Conservation (phyloP, 495 filamentous ascomycete species). For the Rhizodiscina lignyota region DNA sequence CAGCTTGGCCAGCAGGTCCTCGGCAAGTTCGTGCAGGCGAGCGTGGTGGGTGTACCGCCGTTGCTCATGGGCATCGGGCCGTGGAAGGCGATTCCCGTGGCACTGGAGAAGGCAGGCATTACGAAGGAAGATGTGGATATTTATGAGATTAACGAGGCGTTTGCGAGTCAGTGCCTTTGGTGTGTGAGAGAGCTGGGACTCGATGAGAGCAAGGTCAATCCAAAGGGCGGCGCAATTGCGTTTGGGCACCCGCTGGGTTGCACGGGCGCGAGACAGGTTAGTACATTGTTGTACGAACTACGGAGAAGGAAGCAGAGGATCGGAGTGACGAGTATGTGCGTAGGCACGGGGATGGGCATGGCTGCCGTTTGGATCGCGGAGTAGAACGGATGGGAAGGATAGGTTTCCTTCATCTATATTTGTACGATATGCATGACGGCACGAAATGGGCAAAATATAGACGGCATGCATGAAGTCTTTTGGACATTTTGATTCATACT, state of each 20-base stretch:
- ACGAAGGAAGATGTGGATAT: conserved; percentile 87
- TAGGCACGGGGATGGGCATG: conserved; percentile 96
- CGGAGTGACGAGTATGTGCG: conserved; percentile 90
- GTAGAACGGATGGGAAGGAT: too few relatives aligned
- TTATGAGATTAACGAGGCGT: conserved; percentile 99
- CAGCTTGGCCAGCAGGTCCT: conserved; percentile 73
- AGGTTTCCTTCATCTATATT: too few relatives aligned
- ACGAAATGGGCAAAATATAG: too few relatives aligned
- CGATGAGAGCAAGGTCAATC: conserved; percentile 73
- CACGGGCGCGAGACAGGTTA: conserved; percentile 86
- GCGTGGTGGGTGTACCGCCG: conserved; percentile 77
- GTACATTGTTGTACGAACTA: conserved; percentile 78
- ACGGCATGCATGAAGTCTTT: too few relatives aligned
- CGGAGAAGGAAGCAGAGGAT: conserved; percentile 64
- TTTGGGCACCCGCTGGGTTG: conserved; percentile 94
- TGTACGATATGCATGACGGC: too few relatives aligned
- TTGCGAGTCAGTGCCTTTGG: conserved; percentile 88
- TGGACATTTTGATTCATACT: too few relatives aligned
- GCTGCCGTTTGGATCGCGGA: conserved; percentile 87
- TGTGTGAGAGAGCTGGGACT: conserved; percentile 79
- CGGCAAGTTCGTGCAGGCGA: conserved; percentile 74
- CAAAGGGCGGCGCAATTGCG: conserved; percentile 96
- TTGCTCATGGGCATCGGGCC: conserved; percentile 93
- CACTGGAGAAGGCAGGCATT: conserved; percentile 71
- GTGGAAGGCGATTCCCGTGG: conserved; percentile 89